Evolutionary conservation across 306 rosid genomes (phyloP), one percentile per base, ranked within the genome.

Genomic region (Carpinus viminea): DNA sequence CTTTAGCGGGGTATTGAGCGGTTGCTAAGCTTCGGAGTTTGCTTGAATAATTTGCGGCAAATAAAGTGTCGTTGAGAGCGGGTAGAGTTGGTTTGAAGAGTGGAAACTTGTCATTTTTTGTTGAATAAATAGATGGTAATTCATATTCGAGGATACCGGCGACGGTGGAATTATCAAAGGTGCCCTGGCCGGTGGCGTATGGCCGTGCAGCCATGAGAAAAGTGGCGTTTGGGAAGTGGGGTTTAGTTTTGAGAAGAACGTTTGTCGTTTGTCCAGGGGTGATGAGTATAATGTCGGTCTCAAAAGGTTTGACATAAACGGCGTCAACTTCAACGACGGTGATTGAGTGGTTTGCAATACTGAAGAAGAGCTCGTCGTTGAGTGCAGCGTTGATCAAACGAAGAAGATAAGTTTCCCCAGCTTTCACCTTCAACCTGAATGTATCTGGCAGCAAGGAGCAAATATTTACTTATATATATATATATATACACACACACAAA

Each of bases 181-280:
- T 43, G 46, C 56, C 74, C 0, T 5, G 59, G 20, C 80, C 74
- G 10, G 74, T 68, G 2, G 47, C 80, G 10, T 76, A 68, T 51
- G 80, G 74, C 59, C 74, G 68, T 54, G 80, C 80, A 41, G 80
- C 31, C 46, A 77, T 53, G 45, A 68, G 72, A 34, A 77, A 77
- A 36, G 80, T 77, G 8, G 68, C 80, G 68, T 68, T 54, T 38
- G 74, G 80, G 74, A 68, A 66, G 7, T 53, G 6, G n/a, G 74
- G 68, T 77, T 77, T 77, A 64, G 80, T 77, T 46, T 69, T 77
- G 45, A 68, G 64, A 69, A 69, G 81, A 77, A 70, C 59, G 34
- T 69, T 69, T 43, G 75, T 26, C 34, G 81, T 77, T 56, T 77
- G 69, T 26, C 75, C 75, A 1, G 81, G 75, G 75, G 70, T 43